Evolutionary conservation across 106 monocot genomes (phyloP).

Genomic region (Iris macrosiphon): DNA sequence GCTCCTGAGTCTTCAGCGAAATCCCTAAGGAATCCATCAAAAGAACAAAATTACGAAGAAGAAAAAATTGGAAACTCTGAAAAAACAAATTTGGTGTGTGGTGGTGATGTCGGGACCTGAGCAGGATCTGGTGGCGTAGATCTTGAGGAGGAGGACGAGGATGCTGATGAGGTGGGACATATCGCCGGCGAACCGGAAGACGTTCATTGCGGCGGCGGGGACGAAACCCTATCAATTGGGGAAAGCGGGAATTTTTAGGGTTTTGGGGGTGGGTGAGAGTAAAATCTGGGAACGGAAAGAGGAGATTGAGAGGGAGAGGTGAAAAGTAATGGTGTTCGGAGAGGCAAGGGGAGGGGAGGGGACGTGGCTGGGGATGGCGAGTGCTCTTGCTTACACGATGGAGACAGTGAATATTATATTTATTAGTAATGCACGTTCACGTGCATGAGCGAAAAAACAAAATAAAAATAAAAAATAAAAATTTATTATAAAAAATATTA

Average conservation of each 20-base stretch:
- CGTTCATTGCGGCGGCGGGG: constrained; percentile 28
- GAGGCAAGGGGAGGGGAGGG: too few relatives aligned
- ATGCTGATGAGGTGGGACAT: constrained; percentile 59
- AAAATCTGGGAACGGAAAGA: not conserved
- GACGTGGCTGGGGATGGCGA: too few relatives aligned
- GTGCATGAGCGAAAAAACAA: too few relatives aligned
- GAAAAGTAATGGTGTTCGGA: too few relatives aligned
- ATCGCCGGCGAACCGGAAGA: constrained; percentile 53
- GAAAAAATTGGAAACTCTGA: not conserved
- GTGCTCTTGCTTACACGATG: too few relatives aligned
- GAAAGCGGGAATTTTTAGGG: not conserved
- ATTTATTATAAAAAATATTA: too few relatives aligned
- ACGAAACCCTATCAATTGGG: not conserved
- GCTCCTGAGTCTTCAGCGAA: constrained; percentile 67
- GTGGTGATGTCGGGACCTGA: constrained; percentile 23
- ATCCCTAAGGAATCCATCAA: constrained; percentile 22
- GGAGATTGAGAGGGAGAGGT: not conserved
- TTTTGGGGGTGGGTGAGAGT: not conserved
- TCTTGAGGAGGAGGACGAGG: constrained; percentile 62
- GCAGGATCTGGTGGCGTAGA: constrained; percentile 65
- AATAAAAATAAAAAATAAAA: too few relatives aligned
- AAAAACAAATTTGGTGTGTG: not conserved
- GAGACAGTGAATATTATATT: too few relatives aligned
- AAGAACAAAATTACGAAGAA: not conserved
- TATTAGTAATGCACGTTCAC: too few relatives aligned